These are phyloP conservation scores for Lunularia cruciata DNA, from an alignment of 225 moss, liverwort and hornwort species.

Conservation along the genomic window DNA sequence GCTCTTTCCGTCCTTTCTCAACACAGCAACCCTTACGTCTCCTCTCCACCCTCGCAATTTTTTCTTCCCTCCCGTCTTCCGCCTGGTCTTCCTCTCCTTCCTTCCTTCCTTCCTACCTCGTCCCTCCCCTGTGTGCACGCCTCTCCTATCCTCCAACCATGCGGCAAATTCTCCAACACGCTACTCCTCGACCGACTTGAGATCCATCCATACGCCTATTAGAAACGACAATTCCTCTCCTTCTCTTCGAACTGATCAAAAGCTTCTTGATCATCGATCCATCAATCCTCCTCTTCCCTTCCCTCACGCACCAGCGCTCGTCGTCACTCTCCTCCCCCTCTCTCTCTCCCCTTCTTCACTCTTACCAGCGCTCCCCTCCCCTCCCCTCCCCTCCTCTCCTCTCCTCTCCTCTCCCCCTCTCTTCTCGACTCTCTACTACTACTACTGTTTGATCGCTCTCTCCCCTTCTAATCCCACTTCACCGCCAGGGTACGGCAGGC, in stretches of 20 bases:
- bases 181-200: constrained; percentile 5
- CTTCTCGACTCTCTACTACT: not conserved
- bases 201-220: not conserved
- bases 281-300: not conserved
- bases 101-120: not conserved
- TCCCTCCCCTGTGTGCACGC: constrained; percentile 12
- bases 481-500: too few relatives aligned
- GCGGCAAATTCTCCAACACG: constrained; percentile 13
- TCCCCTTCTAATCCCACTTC: not conserved
- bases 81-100: not conserved
- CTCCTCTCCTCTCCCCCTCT: not conserved
- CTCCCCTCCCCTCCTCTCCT: not conserved
- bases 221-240: not conserved
- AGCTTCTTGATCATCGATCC: not conserved
- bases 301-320: not conserved
- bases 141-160: constrained; percentile 1
- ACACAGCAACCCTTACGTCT: constrained; percentile 3
- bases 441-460: not conserved
- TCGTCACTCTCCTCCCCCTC: not conserved
- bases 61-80: not conserved
- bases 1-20: too few relatives aligned
- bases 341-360: not conserved
- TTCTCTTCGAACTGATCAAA: not conserved
- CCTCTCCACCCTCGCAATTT: not conserved
- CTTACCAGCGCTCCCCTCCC: not conserved